Conservation (phyloP, 805 yeast species). For the Zygosaccharomyces bailii region DNA sequence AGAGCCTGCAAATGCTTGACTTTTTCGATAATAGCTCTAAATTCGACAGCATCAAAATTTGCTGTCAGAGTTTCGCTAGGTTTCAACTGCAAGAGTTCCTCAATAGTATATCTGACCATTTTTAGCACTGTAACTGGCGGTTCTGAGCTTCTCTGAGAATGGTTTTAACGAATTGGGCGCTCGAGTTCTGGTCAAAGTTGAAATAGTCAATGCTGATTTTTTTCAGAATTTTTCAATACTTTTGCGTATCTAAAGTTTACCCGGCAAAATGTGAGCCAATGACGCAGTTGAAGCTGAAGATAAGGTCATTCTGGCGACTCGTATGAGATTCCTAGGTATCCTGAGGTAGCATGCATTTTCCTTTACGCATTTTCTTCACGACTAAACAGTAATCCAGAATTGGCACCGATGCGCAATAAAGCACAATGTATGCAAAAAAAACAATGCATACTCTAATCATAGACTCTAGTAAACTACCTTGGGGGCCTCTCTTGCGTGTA, state of each 20-base stretch:
- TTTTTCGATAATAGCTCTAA: conserved; percentile 61
- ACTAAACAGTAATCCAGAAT: too few relatives aligned
- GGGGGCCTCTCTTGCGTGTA: too few relatives aligned
- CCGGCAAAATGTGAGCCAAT: neutral
- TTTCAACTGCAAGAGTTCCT: conserved; percentile 58
- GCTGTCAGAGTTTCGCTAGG: conserved; percentile 57
- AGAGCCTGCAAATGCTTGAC: conserved; percentile 49
- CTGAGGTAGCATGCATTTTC: too few relatives aligned
- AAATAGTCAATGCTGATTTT: neutral
- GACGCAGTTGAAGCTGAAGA: neutral
- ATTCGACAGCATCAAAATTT: conserved; percentile 60
- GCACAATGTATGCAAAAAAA: too few relatives aligned
- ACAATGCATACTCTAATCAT: too few relatives aligned
- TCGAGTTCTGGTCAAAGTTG: conserved; percentile 2
- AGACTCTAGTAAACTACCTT: too few relatives aligned
- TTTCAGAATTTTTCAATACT: neutral
- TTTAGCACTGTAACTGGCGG: neutral
- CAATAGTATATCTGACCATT: conserved; percentile 65
- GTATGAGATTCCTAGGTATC: neutral
- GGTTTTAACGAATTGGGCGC: neutral
- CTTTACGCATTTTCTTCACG: too few relatives aligned
- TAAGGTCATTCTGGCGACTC: neutral
- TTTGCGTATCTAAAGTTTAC: neutral
- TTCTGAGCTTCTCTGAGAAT: neutral
- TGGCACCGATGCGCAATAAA: too few relatives aligned